These are phyloP conservation scores for Xylariales sp. DNA, from an alignment of 2,329 filamentous ascomycete species.

Conservation along the genomic window DNA sequence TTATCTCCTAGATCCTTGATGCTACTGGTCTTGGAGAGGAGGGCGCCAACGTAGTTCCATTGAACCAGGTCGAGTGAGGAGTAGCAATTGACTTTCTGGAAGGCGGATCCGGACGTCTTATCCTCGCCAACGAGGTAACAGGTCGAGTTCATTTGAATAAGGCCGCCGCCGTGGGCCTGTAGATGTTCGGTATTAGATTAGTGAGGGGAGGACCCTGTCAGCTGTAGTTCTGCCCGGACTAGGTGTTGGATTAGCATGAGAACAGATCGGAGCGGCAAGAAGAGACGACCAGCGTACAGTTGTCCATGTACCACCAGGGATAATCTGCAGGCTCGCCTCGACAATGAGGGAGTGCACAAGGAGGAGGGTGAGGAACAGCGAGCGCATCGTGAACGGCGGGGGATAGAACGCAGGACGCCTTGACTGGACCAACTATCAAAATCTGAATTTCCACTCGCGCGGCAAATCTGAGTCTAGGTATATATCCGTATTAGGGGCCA, in stretches of 20 bases:
- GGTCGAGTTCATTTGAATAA: constrained; percentile 50
- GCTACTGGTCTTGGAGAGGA: constrained; percentile 41
- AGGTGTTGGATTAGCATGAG: too few species aligned
- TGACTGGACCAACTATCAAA: too few species aligned
- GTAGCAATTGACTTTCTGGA: constrained; percentile 65
- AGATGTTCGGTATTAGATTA: neutral
- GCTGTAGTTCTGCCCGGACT: too few species aligned
- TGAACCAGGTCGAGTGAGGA: constrained; percentile 56
- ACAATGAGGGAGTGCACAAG: neutral
- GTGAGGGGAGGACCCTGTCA: neutral
- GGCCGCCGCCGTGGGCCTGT: constrained; percentile 39
- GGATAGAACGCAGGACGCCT: too few species aligned
- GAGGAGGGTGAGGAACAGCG: neutral
- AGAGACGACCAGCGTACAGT: neutral
- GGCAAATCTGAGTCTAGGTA: too few species aligned
- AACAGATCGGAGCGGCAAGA: too few species aligned
- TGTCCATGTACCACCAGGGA: neutral
- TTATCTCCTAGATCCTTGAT: constrained; percentile 57
- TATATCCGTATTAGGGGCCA: too few species aligned
- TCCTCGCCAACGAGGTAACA: constrained; percentile 69
- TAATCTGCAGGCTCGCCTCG: neutral
- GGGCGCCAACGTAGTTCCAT: constrained; percentile 56
- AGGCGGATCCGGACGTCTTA: constrained; percentile 55
- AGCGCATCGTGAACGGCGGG: too few species aligned
- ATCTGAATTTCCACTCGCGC: too few species aligned